These are phyloP conservation scores for Vitis riparia DNA, from an alignment of 164 flowering plant species.

Conservation along the genomic window DNA sequence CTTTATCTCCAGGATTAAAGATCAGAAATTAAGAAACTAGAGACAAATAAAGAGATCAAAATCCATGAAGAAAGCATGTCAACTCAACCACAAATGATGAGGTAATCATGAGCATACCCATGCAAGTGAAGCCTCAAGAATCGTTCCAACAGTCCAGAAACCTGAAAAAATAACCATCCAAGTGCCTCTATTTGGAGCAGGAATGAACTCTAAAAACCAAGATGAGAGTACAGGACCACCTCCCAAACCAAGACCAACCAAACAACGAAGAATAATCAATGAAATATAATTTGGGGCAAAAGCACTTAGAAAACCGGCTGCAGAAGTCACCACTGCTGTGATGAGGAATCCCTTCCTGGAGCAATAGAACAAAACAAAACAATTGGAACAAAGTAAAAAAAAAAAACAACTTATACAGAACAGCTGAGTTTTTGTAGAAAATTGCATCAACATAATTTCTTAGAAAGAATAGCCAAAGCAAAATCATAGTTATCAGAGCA, in stretches of 20 bases:
- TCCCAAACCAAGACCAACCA: conserved; percentile 86
- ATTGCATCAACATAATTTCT: background rate
- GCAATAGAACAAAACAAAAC: background rate
- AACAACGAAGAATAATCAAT: conserved; percentile 55
- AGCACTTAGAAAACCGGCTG: conserved; percentile 69
- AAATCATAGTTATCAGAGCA: no score
- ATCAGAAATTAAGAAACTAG: background rate
- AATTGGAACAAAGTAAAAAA: background rate
- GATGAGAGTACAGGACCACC: conserved; percentile 85
- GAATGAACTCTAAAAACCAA: conserved; percentile 86
- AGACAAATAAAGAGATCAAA: background rate
- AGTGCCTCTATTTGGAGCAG: conserved; percentile 76
- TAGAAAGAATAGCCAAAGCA: background rate
- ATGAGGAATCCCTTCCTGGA: conserved; percentile 73
- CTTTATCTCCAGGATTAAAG: background rate
- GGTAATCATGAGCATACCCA: conserved; percentile 50
- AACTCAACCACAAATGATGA: no score
- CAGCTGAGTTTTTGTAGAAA: background rate
- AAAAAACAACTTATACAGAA: background rate
- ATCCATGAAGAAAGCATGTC: background rate
- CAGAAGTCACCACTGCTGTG: conserved; percentile 63
- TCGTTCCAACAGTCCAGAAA: conserved; percentile 80
- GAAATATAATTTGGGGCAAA: conserved; percentile 63
- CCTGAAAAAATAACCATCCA: conserved; percentile 83
- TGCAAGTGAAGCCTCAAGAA: conserved; percentile 77